These are phyloP conservation scores for Suillus spraguei DNA, from an alignment of 768 basidiomycete genomes.

Conservation along the genomic window DNA sequence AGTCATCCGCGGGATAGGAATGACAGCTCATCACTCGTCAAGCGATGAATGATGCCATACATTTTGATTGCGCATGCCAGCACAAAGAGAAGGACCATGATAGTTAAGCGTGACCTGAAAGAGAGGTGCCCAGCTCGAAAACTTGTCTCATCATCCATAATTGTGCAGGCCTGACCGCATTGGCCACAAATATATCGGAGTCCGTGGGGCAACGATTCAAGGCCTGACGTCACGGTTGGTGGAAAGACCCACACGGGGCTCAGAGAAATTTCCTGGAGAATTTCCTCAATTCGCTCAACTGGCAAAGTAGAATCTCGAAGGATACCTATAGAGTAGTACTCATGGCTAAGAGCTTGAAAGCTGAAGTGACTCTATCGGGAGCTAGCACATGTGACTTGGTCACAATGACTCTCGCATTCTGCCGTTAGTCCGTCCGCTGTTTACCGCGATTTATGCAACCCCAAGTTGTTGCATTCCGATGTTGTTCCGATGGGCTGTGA, in stretches of 20 bases:
- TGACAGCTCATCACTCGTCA: conserved; percentile 4
- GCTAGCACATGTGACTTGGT: not conserved
- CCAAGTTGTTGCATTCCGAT: not conserved
- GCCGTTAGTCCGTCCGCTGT: not conserved
- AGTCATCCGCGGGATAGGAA: not conserved
- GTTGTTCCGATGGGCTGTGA: not conserved
- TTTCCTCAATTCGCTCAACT: not conserved
- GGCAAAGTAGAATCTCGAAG: not conserved
- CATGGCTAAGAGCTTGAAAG: not conserved
- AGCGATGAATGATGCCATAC: not conserved
- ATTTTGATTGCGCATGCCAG: not conserved
- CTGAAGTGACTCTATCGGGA: not conserved
- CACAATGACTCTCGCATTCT: not conserved
- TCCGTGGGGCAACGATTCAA: not conserved
- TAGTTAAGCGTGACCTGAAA: not conserved
- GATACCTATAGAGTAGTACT: not conserved
- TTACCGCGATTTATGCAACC: not conserved
- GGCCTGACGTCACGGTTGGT: not conserved
- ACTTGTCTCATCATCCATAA: conserved; percentile 1
- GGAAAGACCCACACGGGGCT: not conserved
- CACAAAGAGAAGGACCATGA: not conserved
- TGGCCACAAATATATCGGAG: not conserved
- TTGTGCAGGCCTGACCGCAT: not conserved
- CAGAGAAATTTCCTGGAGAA: not conserved
- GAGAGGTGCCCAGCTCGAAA: not conserved